Evolutionary conservation across 768 basidiomycete species (phyloP), one percentile per base, ranked within the genome.

Genomic region (Tephrocybe sp.): DNA sequence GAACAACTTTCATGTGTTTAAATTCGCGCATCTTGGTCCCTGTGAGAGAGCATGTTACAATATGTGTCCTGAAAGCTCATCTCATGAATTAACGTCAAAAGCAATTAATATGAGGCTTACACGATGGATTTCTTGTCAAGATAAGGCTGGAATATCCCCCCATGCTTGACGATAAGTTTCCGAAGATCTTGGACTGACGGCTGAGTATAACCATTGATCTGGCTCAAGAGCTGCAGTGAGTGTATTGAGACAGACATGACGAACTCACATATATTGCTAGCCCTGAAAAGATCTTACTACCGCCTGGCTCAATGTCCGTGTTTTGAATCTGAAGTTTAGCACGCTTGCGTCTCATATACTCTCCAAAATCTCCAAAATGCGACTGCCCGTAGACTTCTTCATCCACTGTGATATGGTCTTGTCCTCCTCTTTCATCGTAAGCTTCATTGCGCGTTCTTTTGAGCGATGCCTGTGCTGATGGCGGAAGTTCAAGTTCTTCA

Each of bases 151-250:
- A 85, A 95, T 9, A 77, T 68, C 3, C 95, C 96, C 5, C 94
- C 96, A 59, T 96, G 80, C 40, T 80, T 76, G 3, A 96, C 68
- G 34, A 98, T 85, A 43, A 98, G 74, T 57, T 84, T 74, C 7
- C 92, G 77, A 0, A 98, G 66, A 41, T 88, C 91, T 63, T 94
- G 91, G 17, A 92, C 80, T 16, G 95, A 89, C 6, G 94, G 92
- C 33, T 80, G 75, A 0, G 93, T 96, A 73, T 82, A 89, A 0
- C 95, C 95, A 61, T 98, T 97, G 44, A 95, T 85, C 93, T 95
- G 52, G 1, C 26, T 17, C 6, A 17, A 20, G 32, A n/a, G 20
- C 20, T 52, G n/a, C 38, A 36, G 26, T 16, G 19, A 6, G 11
- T 9, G 1, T 19, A 14, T 34, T 23, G 30, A 1, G 14, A 34